These are phyloP conservation scores for Candida khao-thaluensis DNA, from an alignment of 805 yeast species.

Conservation along the genomic window DNA sequence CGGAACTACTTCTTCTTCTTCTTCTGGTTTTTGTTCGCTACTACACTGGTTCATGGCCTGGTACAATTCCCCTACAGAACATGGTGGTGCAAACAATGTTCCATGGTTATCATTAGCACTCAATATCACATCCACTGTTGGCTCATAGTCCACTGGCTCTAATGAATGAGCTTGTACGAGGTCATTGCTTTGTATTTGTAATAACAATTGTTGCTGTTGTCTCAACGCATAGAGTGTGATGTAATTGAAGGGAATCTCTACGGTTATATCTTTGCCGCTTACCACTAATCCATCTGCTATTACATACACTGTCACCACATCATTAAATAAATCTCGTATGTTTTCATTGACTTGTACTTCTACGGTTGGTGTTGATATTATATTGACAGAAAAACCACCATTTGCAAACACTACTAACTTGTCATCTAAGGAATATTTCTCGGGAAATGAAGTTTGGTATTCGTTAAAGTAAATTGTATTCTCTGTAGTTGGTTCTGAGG, in stretches of 20 bases:
- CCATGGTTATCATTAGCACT: background rate
- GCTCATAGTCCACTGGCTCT: conserved; percentile 1
- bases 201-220: conserved; percentile 19
- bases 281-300: conserved; percentile 6
- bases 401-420: conserved; percentile 43
- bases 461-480: conserved; percentile 35
- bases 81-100: no score
- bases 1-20: conserved; percentile 19
- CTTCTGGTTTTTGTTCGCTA: conserved; percentile 34
- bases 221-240: conserved; percentile 30
- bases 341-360: background rate
- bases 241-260: conserved; percentile 10
- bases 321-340: conserved; percentile 2
- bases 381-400: conserved; percentile 15
- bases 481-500: conserved; percentile 37
- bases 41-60: conserved; percentile 39
- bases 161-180: conserved; percentile 6
- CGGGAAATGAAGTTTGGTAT: conserved; percentile 41
- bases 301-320: conserved; percentile 1
- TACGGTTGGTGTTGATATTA: background rate
- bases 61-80: conserved; percentile 17
- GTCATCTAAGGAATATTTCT: conserved; percentile 33
- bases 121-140: conserved; percentile 10
- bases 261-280: background rate
- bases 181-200: conserved; percentile 31